Evolutionary conservation across 371 early-diverging fungal species (phyloP).

Genomic region (Batkoa obscura): DNA sequence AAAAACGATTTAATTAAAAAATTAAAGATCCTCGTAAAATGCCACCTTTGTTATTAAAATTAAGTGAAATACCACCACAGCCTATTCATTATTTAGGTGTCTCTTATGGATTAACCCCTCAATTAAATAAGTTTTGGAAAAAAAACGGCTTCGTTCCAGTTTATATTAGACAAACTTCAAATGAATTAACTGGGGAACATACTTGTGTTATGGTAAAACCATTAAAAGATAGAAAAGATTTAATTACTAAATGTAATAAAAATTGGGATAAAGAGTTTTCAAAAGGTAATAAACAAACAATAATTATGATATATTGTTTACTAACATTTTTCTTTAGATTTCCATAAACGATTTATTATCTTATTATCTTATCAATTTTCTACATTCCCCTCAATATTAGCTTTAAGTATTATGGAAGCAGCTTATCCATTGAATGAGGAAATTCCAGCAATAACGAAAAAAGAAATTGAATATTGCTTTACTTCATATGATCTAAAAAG

Average conservation of each 20-base stretch:
- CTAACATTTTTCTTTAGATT: slow-evolving; percentile 27
- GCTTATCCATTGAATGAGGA: slow-evolving; percentile 11
- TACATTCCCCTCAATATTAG: slow-evolving; percentile 60
- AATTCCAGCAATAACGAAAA: slow-evolving; percentile 15
- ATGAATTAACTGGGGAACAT: slow-evolving; percentile 96
- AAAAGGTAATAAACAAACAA: background rate
- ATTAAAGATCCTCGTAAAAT: slow-evolving; percentile 73
- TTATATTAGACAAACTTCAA: slow-evolving; percentile 91
- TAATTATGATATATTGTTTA: too few species aligned
- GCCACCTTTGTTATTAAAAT: slow-evolving; percentile 72
- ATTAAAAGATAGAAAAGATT: slow-evolving; percentile 17
- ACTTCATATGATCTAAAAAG: slow-evolving; percentile 85
- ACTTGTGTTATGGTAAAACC: slow-evolving; percentile 89
- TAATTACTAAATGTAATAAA: slow-evolving; percentile 26
- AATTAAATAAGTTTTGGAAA: slow-evolving; percentile 94
- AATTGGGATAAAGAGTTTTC: slow-evolving; percentile 64
- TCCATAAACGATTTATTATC: slow-evolving; percentile 67
- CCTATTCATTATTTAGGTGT: slow-evolving; percentile 93
- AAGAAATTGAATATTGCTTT: slow-evolving; percentile 37
- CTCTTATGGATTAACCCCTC: slow-evolving; percentile 82
- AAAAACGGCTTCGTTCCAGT: slow-evolving; percentile 79
- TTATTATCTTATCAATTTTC: slow-evolving; percentile 76
- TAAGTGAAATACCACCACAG: slow-evolving; percentile 56
- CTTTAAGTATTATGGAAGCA: slow-evolving; percentile 64
- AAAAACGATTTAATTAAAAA: slow-evolving; percentile 51